These are phyloP conservation scores for Aspergillus pseudoterreus DNA, from an alignment of 2,329 filamentous ascomycete genomes.

Conservation along the genomic window DNA sequence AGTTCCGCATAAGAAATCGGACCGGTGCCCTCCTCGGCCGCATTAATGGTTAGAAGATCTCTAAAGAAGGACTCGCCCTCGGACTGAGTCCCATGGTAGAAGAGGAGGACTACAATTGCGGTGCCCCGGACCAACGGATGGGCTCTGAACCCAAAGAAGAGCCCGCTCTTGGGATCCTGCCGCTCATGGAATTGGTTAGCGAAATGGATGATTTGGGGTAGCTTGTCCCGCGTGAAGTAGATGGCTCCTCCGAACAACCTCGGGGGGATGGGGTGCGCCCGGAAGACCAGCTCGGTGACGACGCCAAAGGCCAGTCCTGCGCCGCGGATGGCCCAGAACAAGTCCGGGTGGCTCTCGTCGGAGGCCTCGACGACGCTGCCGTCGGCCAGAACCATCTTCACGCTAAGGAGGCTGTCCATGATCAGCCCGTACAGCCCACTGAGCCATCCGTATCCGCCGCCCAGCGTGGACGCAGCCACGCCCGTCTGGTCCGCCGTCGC, in stretches of 20 bases:
- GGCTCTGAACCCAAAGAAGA: slow-evolving; percentile 9
- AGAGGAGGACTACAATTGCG: slow-evolving; percentile 10
- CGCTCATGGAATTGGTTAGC: slow-evolving; percentile 7
- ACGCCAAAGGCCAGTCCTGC: slow-evolving; percentile 42
- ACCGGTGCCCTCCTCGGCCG: not conserved
- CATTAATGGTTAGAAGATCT: slow-evolving; percentile 3
- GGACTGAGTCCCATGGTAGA: slow-evolving; percentile 12
- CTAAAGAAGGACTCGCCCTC: slow-evolving; percentile 5
- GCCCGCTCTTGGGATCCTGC: slow-evolving; percentile 1
- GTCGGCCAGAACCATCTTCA: slow-evolving; percentile 35
- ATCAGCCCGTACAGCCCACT: slow-evolving; percentile 51
- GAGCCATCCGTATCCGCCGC: slow-evolving; percentile 56
- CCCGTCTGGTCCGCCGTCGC: slow-evolving; percentile 59
- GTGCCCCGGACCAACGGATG: slow-evolving; percentile 1
- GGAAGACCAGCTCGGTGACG: slow-evolving; percentile 37
- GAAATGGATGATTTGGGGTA: slow-evolving; percentile 3
- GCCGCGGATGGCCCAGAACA: slow-evolving; percentile 46
- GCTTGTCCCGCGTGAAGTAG: not conserved
- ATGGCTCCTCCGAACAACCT: not conserved
- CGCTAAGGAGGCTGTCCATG: slow-evolving; percentile 44
- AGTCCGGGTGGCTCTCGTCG: slow-evolving; percentile 40
- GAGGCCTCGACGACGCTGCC: slow-evolving; percentile 34
- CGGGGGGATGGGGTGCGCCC: slow-evolving; percentile 13
- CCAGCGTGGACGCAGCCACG: slow-evolving; percentile 55
- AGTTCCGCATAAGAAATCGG: slow-evolving; percentile 9